Percentiles rank a stretch among this genome's conserved stretches.
Evolutionary conservation across 2,329 filamentous ascomycete species (phyloP).

Genomic region (Trichoderma sp.): DNA sequence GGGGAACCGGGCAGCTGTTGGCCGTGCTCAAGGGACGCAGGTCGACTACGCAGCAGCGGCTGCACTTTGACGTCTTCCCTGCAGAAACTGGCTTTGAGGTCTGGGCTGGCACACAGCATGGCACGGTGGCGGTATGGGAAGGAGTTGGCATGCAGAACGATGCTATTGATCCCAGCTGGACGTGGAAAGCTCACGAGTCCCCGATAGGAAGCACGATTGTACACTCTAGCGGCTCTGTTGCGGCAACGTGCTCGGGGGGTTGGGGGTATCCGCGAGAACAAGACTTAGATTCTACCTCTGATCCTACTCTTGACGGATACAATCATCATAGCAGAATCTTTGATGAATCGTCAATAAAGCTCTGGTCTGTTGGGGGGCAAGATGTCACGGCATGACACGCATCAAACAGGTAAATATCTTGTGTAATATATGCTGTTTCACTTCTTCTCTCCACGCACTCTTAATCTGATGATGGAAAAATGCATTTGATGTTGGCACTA

Average conservation of each 20-base stretch:
- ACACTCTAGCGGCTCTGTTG: constrained; percentile 54
- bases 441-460: too few species aligned
- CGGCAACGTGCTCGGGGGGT: constrained; percentile 55
- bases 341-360: constrained; percentile 25
- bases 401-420: not conserved
- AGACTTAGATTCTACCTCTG: constrained; percentile 10
- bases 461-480: too few species aligned
- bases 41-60: constrained; percentile 53
- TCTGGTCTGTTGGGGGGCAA: constrained; percentile 24
- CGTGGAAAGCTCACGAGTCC: constrained; percentile 47
- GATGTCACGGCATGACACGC: not conserved
- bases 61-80: constrained; percentile 54
- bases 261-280: constrained; percentile 39
- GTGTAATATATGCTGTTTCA: not conserved
- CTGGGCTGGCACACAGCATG: constrained; percentile 58
- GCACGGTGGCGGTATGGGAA: constrained; percentile 58
- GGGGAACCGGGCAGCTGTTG: constrained; percentile 56
- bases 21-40: constrained; percentile 50
- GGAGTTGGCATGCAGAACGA: constrained; percentile 49
- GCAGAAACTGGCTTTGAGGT: constrained; percentile 51
- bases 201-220: constrained; percentile 50
- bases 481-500: not conserved
- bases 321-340: constrained; percentile 10
- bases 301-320: not conserved
- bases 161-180: constrained; percentile 44